A percentile compares a stretch with the other conserved stretches of the same genome.
Evolutionary conservation across 495 filamentous ascomycete species (phyloP).

Genomic region (Friedmanniomyces endolithicus): DNA sequence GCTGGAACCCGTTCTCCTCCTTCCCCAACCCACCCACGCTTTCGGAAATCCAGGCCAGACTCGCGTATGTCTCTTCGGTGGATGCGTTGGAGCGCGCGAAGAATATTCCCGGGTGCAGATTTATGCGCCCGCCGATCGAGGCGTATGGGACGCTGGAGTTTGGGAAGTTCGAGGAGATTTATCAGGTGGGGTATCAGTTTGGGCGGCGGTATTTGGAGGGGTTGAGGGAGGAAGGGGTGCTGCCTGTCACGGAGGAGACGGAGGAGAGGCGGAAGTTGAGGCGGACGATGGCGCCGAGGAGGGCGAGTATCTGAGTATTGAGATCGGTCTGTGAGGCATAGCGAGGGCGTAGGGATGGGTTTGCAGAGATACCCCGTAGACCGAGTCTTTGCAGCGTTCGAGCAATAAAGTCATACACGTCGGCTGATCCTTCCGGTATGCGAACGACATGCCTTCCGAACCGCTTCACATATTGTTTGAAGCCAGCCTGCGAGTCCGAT

Average conservation of each 20-base stretch:
- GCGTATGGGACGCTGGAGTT: constrained; percentile 90
- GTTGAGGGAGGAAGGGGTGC: constrained; percentile 60
- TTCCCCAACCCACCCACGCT: constrained; percentile 86
- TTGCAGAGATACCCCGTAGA: constrained; percentile 7
- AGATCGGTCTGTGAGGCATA: background rate
- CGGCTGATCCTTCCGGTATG: too few species aligned
- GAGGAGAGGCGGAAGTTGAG: constrained; percentile 81
- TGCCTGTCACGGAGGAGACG: constrained; percentile 57
- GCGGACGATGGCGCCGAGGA: constrained; percentile 83
- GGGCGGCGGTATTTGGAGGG: constrained; percentile 65
- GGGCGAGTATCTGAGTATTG: constrained; percentile 64
- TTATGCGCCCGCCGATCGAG: constrained; percentile 93
- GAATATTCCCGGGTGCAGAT: constrained; percentile 70
- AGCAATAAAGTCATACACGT: too few species aligned
- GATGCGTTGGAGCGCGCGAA: constrained; percentile 93
- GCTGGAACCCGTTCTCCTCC: constrained; percentile 89
- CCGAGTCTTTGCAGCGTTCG: too few species aligned
- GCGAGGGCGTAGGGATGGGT: background rate
- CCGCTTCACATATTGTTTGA: too few species aligned
- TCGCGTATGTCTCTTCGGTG: constrained; percentile 87
- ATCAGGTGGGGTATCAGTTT: constrained; percentile 72
- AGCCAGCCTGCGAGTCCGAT: too few species aligned
- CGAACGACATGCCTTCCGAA: too few species aligned
- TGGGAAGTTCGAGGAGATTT: constrained; percentile 94
- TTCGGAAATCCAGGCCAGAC: constrained; percentile 84